Conservation (phyloP, 2,329 filamentous ascomycete genomes). For the Metarhizium album region DNA sequence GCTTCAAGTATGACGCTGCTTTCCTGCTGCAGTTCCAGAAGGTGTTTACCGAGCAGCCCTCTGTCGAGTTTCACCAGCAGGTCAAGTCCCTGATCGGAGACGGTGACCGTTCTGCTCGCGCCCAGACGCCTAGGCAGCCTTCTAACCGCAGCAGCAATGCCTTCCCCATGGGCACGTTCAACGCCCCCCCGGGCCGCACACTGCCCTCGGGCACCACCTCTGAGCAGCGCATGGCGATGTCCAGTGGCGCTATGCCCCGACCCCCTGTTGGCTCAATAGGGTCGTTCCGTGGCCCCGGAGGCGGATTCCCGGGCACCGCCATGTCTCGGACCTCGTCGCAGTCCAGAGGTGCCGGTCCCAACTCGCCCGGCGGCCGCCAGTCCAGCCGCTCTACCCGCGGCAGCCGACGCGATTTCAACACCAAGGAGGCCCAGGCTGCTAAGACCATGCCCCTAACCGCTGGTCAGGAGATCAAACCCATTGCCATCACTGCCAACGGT, state of each 20-base stretch:
- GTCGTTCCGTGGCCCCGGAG: conserved; percentile 29
- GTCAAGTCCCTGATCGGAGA: conserved; percentile 83
- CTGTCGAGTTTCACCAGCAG: conserved; percentile 82
- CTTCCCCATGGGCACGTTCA: conserved; percentile 63
- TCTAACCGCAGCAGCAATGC: conserved; percentile 41
- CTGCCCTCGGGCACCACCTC: conserved; percentile 71
- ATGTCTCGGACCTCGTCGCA: conserved; percentile 58
- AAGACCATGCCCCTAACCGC: conserved; percentile 89
- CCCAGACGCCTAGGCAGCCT: conserved; percentile 46
- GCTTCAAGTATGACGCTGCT: conserved; percentile 88
- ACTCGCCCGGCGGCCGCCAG: conserved; percentile 54
- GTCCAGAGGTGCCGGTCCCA: conserved; percentile 48
- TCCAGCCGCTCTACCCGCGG: conserved; percentile 51
- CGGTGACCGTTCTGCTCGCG: conserved; percentile 45
- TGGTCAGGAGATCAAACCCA: conserved; percentile 69
- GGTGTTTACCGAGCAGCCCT: conserved; percentile 95
- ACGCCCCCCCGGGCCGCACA: conserved; percentile 36
- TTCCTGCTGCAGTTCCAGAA: conserved; percentile 95
- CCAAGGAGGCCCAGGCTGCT: conserved; percentile 58
- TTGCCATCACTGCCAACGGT: conserved; percentile 59
- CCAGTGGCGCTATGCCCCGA: conserved; percentile 41
- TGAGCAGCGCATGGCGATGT: conserved; percentile 60
- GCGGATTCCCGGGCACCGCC: conserved; percentile 51
- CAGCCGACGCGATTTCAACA: conserved; percentile 51
- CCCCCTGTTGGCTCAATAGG: conserved; percentile 29